A percentile compares a stretch with the other conserved stretches of the same genome.
These are phyloP conservation scores for Aspergillus ochraceus DNA, from an alignment of 2,329 filamentous ascomycete genomes.

Conservation along the genomic window DNA sequence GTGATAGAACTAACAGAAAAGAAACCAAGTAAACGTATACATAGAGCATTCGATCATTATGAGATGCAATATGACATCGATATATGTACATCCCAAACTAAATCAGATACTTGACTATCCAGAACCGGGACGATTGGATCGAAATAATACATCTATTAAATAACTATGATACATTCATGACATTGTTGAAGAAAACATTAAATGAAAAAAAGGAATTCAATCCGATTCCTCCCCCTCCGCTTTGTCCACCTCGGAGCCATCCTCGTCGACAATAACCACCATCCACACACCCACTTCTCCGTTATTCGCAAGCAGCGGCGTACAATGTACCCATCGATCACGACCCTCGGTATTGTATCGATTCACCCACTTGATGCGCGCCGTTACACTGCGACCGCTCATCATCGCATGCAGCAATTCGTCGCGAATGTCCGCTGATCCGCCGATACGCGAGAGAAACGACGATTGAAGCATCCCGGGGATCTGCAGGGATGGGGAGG, in stretches of 20 bases:
- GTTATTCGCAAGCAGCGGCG: conserved; percentile 66
- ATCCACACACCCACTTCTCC: conserved; percentile 76
- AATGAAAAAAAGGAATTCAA: background rate
- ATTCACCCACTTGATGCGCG: conserved; percentile 70
- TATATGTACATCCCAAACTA: no score
- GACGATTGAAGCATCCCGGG: conserved; percentile 66
- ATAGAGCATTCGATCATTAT: background rate
- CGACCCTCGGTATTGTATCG: conserved; percentile 57
- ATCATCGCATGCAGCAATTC: conserved; percentile 62
- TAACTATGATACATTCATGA: background rate
- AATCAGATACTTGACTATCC: no score
- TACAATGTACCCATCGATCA: conserved; percentile 74
- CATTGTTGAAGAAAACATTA: background rate
- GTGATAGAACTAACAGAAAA: background rate
- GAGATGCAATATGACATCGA: background rate
- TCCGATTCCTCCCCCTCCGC: background rate
- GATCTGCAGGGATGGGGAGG: conserved; percentile 65
- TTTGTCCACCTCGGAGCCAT: conserved; percentile 33
- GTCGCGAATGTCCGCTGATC: conserved; percentile 52
- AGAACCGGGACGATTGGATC: background rate
- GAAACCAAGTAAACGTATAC: background rate
- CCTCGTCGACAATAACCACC: conserved; percentile 70
- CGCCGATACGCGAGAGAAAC: conserved; percentile 46
- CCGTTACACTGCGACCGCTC: conserved; percentile 70
- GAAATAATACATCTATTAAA: background rate